A percentile compares a stretch with the other conserved stretches of the same genome.
Evolutionary conservation across 2,329 filamentous ascomycete species (phyloP).

Genomic region (Alternaria arborescens): DNA sequence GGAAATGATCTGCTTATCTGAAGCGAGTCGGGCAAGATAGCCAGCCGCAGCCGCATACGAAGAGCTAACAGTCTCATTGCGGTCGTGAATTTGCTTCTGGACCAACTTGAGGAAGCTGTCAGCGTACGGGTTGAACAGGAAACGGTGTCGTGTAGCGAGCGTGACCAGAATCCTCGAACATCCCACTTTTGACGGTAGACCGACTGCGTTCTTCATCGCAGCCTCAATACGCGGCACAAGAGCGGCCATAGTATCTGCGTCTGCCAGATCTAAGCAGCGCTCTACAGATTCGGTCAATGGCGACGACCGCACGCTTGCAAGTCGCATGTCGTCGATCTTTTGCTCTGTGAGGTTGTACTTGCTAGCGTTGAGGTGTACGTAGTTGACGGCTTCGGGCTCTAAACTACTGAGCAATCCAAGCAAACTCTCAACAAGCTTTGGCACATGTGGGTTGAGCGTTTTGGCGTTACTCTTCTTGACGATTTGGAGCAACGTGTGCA

Average conservation of each 20-base stretch:
- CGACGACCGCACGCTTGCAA: conserved; percentile 81
- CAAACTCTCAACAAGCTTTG: conserved; percentile 81
- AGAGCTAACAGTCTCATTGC: conserved; percentile 91
- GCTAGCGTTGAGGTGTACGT: conserved; percentile 86
- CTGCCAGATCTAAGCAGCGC: conserved; percentile 83
- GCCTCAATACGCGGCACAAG: conserved; percentile 77
- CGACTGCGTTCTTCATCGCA: conserved; percentile 85
- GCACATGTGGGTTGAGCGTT: conserved; percentile 79
- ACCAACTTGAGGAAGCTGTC: conserved; percentile 79
- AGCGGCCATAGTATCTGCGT: conserved; percentile 77
- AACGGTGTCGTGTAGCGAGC: conserved; percentile 79
- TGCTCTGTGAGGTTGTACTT: conserved; percentile 86
- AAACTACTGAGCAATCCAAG: conserved; percentile 84
- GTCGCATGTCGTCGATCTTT: conserved; percentile 86
- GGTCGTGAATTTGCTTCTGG: conserved; percentile 83
- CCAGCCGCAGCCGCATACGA: conserved; percentile 88
- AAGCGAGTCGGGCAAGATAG: conserved; percentile 77
- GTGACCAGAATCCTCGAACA: conserved; percentile 86
- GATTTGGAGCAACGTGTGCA: conserved; percentile 83
- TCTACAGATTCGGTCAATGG: conserved; percentile 94
- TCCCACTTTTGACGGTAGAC: conserved; percentile 92
- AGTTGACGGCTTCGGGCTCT: conserved; percentile 90
- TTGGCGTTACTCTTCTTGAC: conserved; percentile 85
- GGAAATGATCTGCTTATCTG: conserved; percentile 65
- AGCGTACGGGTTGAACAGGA: conserved; percentile 78